Percentiles rank a stretch among this genome's conserved stretches.
phyloP scores from a whole-genome alignment of 2,329 filamentous ascomycete genomes.

The Arthrocladium fulminans region DNA sequence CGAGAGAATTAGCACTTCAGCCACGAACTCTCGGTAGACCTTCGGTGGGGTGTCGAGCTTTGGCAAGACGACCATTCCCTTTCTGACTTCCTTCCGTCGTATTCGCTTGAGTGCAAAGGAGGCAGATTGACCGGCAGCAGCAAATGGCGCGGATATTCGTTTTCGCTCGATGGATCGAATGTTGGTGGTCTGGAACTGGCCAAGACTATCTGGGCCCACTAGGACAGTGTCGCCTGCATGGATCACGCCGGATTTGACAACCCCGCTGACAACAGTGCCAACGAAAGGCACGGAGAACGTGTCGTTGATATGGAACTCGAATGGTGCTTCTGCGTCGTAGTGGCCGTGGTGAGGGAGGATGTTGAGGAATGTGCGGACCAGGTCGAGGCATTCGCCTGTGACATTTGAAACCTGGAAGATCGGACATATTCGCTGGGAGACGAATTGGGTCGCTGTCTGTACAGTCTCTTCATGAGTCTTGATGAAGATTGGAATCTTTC shows the following conservation, averaged over 20 bases:
- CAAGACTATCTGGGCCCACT: slow-evolving; percentile 81
- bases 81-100: slow-evolving; percentile 82
- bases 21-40: slow-evolving; percentile 67
- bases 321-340: slow-evolving; percentile 77
- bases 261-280: slow-evolving; percentile 89
- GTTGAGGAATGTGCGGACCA: slow-evolving; percentile 88
- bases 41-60: slow-evolving; percentile 65
- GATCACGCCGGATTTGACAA: slow-evolving; percentile 77
- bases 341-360: slow-evolving; percentile 90
- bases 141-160: slow-evolving; percentile 76
- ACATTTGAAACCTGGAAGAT: slow-evolving; percentile 98
- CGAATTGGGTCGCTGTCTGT: slow-evolving; percentile 91
- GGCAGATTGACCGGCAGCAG: slow-evolving; percentile 83
- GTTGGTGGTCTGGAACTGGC: slow-evolving; percentile 77
- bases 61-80: slow-evolving; percentile 94
- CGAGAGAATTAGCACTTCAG: slow-evolving; percentile 84
- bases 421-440: slow-evolving; percentile 88
- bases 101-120: slow-evolving; percentile 85
- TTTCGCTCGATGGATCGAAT: slow-evolving; percentile 93
- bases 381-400: slow-evolving; percentile 79
- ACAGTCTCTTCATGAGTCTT: slow-evolving; percentile 85
- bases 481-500: slow-evolving; percentile 94
- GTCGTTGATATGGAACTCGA: slow-evolving; percentile 94
- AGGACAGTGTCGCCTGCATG: slow-evolving; percentile 85
- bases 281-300: slow-evolving; percentile 97